These are phyloP conservation scores for Rosa multiflora DNA, from an alignment of 306 rosid species.

Conservation along the genomic window DNA sequence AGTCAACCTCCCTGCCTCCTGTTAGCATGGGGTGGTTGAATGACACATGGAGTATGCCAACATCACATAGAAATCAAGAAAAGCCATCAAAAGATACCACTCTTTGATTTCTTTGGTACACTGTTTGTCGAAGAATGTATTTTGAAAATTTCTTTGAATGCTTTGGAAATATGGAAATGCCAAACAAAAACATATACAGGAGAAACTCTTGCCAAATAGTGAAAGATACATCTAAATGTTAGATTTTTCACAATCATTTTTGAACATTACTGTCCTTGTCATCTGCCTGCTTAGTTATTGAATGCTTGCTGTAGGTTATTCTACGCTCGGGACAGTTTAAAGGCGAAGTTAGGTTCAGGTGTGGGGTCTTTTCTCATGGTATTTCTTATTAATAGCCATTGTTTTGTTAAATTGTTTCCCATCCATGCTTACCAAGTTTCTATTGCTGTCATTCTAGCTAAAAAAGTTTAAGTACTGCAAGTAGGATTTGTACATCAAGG, in stretches of 20 bases:
- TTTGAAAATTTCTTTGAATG: neutral
- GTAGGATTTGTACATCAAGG: neutral
- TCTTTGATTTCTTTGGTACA: neutral
- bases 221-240: neutral
- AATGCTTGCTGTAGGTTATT: constrained; percentile 55
- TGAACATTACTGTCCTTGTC: neutral
- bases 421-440: neutral
- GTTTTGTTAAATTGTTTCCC: neutral
- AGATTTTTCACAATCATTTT: neutral
- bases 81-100: neutral
- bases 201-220: too few relatives aligned
- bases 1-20: neutral
- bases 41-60: neutral
- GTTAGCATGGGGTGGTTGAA: neutral
- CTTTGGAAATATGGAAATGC: neutral
- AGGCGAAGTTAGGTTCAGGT: constrained; percentile 93
- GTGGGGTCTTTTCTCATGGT: constrained; percentile 31
- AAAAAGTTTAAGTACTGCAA: neutral
- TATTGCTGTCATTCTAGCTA: neutral
- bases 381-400: constrained; percentile 1
- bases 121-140: neutral
- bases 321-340: constrained; percentile 77
- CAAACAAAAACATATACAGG: neutral
- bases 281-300: constrained; percentile 21
- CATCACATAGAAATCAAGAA: neutral